Percentiles rank a stretch among this genome's conserved stretches.
phyloP scores from a whole-genome alignment of 2,329 filamentous ascomycete genomes.

The Nannizziopsis arthrosporioides region DNA sequence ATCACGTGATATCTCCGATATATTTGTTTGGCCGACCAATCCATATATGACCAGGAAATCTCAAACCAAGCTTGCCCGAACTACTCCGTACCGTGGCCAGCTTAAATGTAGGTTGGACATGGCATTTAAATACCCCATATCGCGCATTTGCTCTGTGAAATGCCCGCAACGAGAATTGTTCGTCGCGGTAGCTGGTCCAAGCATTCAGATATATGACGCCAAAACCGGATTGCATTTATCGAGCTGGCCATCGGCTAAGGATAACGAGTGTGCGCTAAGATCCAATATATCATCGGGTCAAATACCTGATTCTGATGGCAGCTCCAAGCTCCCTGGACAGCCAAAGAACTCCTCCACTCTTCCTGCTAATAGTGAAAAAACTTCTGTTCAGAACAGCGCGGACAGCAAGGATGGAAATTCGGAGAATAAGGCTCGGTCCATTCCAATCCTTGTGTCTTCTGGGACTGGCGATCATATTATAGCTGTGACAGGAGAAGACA shows the following conservation, averaged over 20 bases:
- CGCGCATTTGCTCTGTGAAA: conserved; percentile 42
- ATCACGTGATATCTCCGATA: background rate
- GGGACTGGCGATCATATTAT: conserved; percentile 56
- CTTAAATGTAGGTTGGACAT: conserved; percentile 16
- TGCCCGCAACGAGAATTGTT: conserved; percentile 39
- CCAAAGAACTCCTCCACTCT: conserved; percentile 31
- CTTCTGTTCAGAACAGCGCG: conserved; percentile 10
- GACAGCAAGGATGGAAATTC: conserved; percentile 9
- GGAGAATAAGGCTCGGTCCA: conserved; percentile 17
- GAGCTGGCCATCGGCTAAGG: conserved; percentile 41
- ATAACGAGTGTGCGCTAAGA: background rate
- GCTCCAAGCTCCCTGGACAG: conserved; percentile 34
- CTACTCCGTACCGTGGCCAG: too few relatives aligned
- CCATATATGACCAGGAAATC: too few relatives aligned
- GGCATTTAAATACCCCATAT: conserved; percentile 46
- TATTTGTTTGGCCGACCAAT: background rate
- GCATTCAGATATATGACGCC: conserved; percentile 56
- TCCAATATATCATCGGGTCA: background rate
- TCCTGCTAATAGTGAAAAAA: conserved; percentile 16
- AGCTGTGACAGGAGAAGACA: conserved; percentile 80
- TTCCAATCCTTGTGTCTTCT: conserved; percentile 58
- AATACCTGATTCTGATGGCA: conserved; percentile 12
- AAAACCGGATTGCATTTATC: conserved; percentile 48
- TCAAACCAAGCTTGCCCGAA: too few relatives aligned
- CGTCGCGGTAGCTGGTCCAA: conserved; percentile 61